Conservation (phyloP, 257 asterid genomes). For the Gentiana dahurica region DNA sequence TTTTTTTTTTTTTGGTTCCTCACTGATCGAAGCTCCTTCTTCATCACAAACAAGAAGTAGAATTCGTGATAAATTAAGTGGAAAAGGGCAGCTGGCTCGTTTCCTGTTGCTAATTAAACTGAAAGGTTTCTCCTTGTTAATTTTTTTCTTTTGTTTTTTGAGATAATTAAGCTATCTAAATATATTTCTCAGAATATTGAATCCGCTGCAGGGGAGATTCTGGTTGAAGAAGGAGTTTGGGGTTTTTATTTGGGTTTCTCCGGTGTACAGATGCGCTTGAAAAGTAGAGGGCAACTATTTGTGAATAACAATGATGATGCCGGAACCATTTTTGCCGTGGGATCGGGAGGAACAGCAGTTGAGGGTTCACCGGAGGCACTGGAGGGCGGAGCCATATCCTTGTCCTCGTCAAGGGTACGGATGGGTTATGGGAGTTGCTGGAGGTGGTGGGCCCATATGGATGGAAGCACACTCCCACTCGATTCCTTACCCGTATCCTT, state of each 20-base stretch:
- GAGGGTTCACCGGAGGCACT: constrained; percentile 47
- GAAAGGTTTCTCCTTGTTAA: no score
- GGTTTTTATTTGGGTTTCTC: neutral
- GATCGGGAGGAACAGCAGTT: constrained; percentile 68
- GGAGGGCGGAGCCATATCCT: constrained; percentile 40
- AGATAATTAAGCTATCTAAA: no score
- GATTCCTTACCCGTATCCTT: constrained; percentile 22
- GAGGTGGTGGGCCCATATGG: constrained; percentile 60
- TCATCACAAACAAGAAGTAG: no score
- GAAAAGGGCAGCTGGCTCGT: no score
- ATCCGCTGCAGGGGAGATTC: neutral
- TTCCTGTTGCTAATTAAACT: no score
- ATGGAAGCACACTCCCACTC: constrained; percentile 36
- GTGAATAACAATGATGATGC: constrained; percentile 55
- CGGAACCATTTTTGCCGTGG: constrained; percentile 93
- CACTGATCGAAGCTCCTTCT: no score
- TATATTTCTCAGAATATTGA: no score
- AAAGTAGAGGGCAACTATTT: constrained; percentile 16
- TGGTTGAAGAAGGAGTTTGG: neutral
- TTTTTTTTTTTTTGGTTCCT: constrained; percentile 1
- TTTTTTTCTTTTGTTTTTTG: no score
- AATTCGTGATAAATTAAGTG: no score
- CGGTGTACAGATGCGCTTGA: constrained; percentile 43
- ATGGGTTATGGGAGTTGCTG: constrained; percentile 36
- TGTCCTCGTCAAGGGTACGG: constrained; percentile 23